Evolutionary conservation across 1,284 basidiomycete genomes (phyloP).

Genomic region (Amylostereum chailletii): DNA sequence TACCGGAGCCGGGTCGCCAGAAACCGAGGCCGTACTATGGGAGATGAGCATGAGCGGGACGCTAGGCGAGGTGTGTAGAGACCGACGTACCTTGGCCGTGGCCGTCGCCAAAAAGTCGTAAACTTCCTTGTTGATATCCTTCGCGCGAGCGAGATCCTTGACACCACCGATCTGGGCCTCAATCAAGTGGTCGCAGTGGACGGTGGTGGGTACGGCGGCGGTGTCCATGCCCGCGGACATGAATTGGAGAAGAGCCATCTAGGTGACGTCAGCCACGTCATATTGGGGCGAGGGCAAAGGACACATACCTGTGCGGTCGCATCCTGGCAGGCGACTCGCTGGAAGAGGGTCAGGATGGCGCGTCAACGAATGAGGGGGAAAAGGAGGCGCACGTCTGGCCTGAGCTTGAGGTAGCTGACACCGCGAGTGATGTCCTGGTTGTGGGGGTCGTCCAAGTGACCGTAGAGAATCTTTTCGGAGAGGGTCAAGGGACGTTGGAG

Average conservation of each 20-base stretch:
- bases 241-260: constrained; percentile 99
- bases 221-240: constrained; percentile 99
- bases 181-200: constrained; percentile 99
- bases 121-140: constrained; percentile 96
- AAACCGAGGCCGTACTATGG: constrained; percentile 92
- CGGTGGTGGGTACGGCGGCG: constrained; percentile 94
- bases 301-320: constrained; percentile 75
- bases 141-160: constrained; percentile 90
- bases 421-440: constrained; percentile 86
- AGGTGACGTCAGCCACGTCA: constrained; percentile 6
- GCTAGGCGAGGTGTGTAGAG: background rate
- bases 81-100: constrained; percentile 74
- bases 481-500: constrained; percentile 90
- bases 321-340: constrained; percentile 99
- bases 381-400: constrained; percentile 66
- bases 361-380: constrained; percentile 4
- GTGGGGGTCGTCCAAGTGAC: constrained; percentile 92
- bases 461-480: constrained; percentile 98
- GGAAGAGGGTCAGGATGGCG: constrained; percentile 9
- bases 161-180: constrained; percentile 93
- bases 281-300: background rate
- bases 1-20: constrained; percentile 99
- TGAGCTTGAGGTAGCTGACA: constrained; percentile 89
- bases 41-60: constrained; percentile 6
- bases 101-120: constrained; percentile 99